Evolutionary conservation across 495 filamentous ascomycete species (phyloP).

Genomic region (Aspergillus sclerotiicarbonarius): DNA sequence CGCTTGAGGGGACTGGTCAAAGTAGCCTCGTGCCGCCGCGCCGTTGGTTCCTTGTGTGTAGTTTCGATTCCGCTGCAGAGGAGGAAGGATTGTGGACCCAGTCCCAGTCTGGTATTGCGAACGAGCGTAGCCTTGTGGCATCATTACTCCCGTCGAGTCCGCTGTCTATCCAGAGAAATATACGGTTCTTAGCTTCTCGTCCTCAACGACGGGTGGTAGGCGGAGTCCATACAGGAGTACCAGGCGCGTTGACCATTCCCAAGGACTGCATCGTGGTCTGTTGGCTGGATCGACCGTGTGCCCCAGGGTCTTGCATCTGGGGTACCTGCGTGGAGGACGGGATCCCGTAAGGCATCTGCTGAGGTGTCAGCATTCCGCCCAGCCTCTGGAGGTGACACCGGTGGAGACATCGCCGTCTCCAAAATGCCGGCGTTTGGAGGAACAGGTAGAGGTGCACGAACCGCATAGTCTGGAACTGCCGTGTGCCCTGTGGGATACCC

Average conservation of each 20-base stretch:
- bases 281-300: conserved; percentile 36
- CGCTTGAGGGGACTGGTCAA: conserved; percentile 34
- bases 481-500: conserved; percentile 37
- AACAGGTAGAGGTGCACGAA: conserved; percentile 27
- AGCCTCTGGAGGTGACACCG: background rate
- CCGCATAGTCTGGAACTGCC: conserved; percentile 43
- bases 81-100: conserved; percentile 38
- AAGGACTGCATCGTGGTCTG: conserved; percentile 43
- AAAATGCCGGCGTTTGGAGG: conserved; percentile 9
- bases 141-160: conserved; percentile 43
- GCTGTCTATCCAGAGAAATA: conserved; percentile 34
- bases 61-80: conserved; percentile 38
- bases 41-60: conserved; percentile 35
- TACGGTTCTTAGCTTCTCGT: conserved; percentile 31
- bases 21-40: conserved; percentile 30
- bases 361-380: conserved; percentile 12
- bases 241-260: conserved; percentile 42
- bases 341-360: conserved; percentile 38
- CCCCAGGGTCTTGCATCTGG: conserved; percentile 40
- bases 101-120: conserved; percentile 32
- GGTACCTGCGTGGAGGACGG: conserved; percentile 34
- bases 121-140: conserved; percentile 40
- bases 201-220: conserved; percentile 24
- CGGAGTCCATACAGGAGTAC: conserved; percentile 43
- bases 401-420: conserved; percentile 16